These are phyloP conservation scores for Batkoa obscura DNA, from an alignment of 371 early-diverging fungal species.

Conservation along the genomic window DNA sequence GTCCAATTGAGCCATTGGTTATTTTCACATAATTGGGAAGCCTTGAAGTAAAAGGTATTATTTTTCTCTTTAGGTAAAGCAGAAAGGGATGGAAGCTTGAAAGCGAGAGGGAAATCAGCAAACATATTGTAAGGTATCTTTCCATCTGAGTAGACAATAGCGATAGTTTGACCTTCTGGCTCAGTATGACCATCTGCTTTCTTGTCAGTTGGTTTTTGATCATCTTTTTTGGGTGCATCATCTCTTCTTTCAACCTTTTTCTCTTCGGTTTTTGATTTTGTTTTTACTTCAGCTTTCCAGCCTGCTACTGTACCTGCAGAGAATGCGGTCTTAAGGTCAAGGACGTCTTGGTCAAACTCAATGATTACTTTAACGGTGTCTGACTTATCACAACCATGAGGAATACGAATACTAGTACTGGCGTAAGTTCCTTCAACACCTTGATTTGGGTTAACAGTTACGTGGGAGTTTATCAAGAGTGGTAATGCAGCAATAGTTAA, in stretches of 20 bases:
- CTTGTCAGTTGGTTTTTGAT: neutral
- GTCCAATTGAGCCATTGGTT: constrained; percentile 4
- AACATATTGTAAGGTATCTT: constrained; percentile 10
- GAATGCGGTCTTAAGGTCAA: constrained; percentile 10
- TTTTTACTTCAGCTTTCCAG: constrained; percentile 8
- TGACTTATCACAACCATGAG: constrained; percentile 16
- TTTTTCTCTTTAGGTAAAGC: constrained; percentile 9
- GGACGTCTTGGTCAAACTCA: constrained; percentile 8
- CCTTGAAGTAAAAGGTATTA: constrained; percentile 12
- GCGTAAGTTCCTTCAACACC: neutral
- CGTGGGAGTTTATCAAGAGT: no score
- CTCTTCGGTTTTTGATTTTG: neutral
- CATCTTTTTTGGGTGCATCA: no score
- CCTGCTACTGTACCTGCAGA: constrained; percentile 11
- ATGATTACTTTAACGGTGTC: constrained; percentile 12
- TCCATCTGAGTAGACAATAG: constrained; percentile 12
- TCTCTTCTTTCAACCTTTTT: neutral
- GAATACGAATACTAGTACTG: constrained; percentile 6
- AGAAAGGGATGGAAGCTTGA: constrained; percentile 3
- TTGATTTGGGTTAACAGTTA: constrained; percentile 5
- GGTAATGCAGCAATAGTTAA: no score
- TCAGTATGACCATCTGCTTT: neutral
- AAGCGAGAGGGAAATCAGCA: constrained; percentile 13
- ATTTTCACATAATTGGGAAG: constrained; percentile 11
- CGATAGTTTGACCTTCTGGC: constrained; percentile 9